Conservation (phyloP, 768 basidiomycete genomes). For the Pleurotus platypus region DNA sequence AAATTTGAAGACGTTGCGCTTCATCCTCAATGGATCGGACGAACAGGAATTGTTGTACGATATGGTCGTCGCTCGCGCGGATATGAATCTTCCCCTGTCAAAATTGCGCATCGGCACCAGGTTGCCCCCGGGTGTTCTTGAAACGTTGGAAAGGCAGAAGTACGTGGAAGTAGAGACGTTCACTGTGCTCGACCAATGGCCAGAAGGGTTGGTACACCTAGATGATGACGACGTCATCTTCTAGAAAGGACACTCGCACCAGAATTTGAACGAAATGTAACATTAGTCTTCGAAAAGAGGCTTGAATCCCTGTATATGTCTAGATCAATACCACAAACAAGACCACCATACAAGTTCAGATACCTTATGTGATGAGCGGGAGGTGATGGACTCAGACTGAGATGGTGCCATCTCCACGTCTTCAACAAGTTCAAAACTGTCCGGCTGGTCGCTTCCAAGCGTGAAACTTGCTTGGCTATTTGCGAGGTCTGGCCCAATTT, state of each 20-base stretch:
- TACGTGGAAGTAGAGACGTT: slow-evolving; percentile 22
- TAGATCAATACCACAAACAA: neutral
- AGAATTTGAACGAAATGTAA: slow-evolving; percentile 4
- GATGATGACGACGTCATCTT: slow-evolving; percentile 29
- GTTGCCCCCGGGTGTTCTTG: slow-evolving; percentile 14
- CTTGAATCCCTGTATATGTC: slow-evolving; percentile 33
- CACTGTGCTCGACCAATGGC: slow-evolving; percentile 26
- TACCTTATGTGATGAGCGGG: slow-evolving; percentile 11
- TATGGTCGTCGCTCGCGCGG: slow-evolving; percentile 20
- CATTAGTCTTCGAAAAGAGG: slow-evolving; percentile 49
- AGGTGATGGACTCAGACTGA: slow-evolving; percentile 25
- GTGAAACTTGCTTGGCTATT: slow-evolving; percentile 19
- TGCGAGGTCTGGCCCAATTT: slow-evolving; percentile 26
- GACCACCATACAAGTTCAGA: neutral
- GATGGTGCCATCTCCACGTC: slow-evolving; percentile 36
- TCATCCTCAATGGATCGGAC: slow-evolving; percentile 25
- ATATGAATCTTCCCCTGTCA: slow-evolving; percentile 22
- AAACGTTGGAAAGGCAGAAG: slow-evolving; percentile 11
- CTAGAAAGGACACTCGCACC: neutral
- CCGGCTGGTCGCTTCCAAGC: slow-evolving; percentile 13
- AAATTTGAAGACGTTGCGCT: slow-evolving; percentile 24
- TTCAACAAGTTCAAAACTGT: slow-evolving; percentile 33
- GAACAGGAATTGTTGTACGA: slow-evolving; percentile 18
- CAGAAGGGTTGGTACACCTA: slow-evolving; percentile 16
- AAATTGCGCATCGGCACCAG: slow-evolving; percentile 24